Base-by-base conservation (phyloP, 371 early-diverging fungal species). In the Coemansia sp. region DNA sequence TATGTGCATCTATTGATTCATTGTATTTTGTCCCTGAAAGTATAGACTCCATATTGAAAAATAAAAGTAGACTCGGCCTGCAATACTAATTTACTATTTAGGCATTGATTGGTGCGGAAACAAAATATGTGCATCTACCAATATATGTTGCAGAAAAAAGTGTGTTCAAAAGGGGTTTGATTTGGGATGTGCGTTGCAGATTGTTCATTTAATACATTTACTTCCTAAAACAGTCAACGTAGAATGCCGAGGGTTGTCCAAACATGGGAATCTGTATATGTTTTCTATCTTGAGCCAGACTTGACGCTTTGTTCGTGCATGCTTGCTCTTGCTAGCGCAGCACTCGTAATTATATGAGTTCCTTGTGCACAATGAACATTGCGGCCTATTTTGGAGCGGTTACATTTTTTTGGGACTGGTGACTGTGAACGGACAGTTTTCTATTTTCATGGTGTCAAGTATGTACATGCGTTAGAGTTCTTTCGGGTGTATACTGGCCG, bases 131-230 rank as follows among this genome's bases (percentile, higher is more conserved):
- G 45, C 14, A 45, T 45, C 45, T 45, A 45, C 16, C 45, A n/a
- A 45, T 45, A 42, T 42, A n/a, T n/a, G n/a, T 45, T 37, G 37
- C 37, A 37, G 37, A 37, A 37, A 26, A 37, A 37, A 37, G 45
- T 45, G 45, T 45, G 45, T 14, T 14, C 14, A 45, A 45, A 16
- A 16, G n/a, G n/a, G 45, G 45, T 45, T n/a, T 45, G 45, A 45
- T 50, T 50, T 50, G 26, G 55, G 29, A 27, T 27, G 31, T 29
- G 29, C 55, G 18, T 24, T 54, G 55, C 29, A 54, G 27, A 54
- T 54, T 54, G 55, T 54, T 54, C 55, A 54, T 54, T 54, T 54
- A 54, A 54, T 54, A 54, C 31, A n/a, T 29, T 26, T 29, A 31
- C 55, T 29, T 26, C 55, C 55, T n/a, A 54, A 54, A 16, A 37